Percentiles rank a stretch among this genome's conserved stretches.
Conservation (phyloP, 202 grass and related monocot genomes). For the Bolboschoenoplectus hybrid region DNA sequence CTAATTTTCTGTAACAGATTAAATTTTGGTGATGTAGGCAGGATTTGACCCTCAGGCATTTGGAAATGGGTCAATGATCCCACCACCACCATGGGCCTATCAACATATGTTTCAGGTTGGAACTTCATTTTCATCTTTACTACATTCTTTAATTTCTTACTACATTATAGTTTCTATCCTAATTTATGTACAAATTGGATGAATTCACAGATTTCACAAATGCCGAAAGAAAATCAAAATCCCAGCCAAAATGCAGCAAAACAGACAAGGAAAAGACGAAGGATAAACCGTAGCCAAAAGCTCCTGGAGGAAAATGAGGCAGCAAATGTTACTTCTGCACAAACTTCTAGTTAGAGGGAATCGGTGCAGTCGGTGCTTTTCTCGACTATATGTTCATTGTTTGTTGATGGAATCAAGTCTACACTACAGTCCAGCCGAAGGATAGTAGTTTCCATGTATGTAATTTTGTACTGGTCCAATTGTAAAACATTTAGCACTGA, state of each 20-base stretch:
- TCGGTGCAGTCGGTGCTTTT: conserved; percentile 31
- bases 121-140: conserved; percentile 40
- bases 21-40: conserved; percentile 62
- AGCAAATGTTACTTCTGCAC: conserved; percentile 52
- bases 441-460: conserved; percentile 13
- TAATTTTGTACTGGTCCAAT: neutral
- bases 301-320: conserved; percentile 52
- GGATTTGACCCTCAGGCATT: conserved; percentile 83
- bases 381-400: conserved; percentile 13
- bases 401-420: neutral
- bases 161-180: conserved; percentile 3
- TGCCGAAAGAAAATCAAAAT: conserved; percentile 55
- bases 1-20: conserved; percentile 32
- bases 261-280: conserved; percentile 66
- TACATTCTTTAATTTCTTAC: conserved; percentile 36
- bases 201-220: conserved; percentile 56
- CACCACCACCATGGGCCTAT: conserved; percentile 67
- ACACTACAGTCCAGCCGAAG: neutral
- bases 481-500: conserved; percentile 17
- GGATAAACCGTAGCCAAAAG: conserved; percentile 61
- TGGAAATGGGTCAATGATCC: conserved; percentile 82
- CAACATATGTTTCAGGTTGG: conserved; percentile 82
- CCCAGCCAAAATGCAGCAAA: conserved; percentile 44
- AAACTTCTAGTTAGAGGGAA: conserved; percentile 56
- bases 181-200: conserved; percentile 17